Conservation (phyloP, 257 asterid species). For the Orobanche coerulescens region DNA sequence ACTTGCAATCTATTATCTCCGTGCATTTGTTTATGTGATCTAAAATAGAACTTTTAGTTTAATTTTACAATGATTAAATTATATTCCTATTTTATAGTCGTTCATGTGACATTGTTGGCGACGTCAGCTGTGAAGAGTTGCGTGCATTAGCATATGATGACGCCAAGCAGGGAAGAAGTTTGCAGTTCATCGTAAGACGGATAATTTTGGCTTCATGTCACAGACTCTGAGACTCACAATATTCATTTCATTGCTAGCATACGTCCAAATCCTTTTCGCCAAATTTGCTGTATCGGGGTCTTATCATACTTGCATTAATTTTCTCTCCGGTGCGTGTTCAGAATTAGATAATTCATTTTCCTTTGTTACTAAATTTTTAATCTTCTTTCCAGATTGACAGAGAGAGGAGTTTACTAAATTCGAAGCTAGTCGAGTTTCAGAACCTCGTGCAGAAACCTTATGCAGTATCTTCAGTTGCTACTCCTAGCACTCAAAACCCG, state of each 20-base stretch:
- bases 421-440: constrained; percentile 70
- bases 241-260: not conserved
- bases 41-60: not conserved
- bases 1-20: not conserved
- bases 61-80: constrained; percentile 15
- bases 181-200: constrained; percentile 67
- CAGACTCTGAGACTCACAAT: not conserved
- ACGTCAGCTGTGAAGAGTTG: constrained; percentile 78
- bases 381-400: constrained; percentile 64
- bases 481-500: constrained; percentile 30
- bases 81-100: constrained; percentile 43
- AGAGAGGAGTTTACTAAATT: constrained; percentile 56
- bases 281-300: constrained; percentile 2
- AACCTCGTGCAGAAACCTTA: constrained; percentile 45
- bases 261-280: not conserved
- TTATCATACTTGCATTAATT: constrained; percentile 3
- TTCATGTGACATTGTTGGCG: constrained; percentile 81
- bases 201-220: constrained; percentile 7
- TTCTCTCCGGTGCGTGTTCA: constrained; percentile 3
- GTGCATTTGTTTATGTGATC: not conserved
- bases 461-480: constrained; percentile 32
- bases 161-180: constrained; percentile 55
- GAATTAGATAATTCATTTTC: constrained; percentile 3
- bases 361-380: constrained; percentile 19
- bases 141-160: constrained; percentile 81